Base-by-base conservation (phyloP, 208 protist genomes). In the Wallacemonas rigidus region DNA sequence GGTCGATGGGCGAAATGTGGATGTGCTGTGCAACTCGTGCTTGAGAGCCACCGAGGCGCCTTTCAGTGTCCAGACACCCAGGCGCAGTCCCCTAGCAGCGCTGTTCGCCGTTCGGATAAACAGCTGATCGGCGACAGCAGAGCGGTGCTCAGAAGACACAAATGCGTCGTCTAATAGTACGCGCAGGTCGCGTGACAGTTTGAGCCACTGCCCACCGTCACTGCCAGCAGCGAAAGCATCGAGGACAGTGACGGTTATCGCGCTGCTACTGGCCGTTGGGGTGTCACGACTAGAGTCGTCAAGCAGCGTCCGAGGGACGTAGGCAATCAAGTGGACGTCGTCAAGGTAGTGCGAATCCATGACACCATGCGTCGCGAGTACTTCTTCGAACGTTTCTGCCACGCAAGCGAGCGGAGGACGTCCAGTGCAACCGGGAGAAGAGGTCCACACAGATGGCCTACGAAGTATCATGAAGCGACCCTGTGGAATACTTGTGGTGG, bases 271-370 rank as follows among this genome's bases (percentile, higher is more conserved):
- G 9, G 72, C 72, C n/a, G 62, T 38, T 14, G 71, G 36, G 6
- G 63, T 51, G 4, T 56, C 2, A 17, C 14, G 41, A 47, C 5
- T 17, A n/a, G 15, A 72, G 1, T 15, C 55, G 50, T 3, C 6
- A 14, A 47, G 58, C 57, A 56, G 65, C 38, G 45, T n/a, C 58
- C 72, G 35, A 15, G 83, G 83, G 5, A 91, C 43, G 65, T 82
- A 91, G 0, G 85, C 79, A 48, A 91, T 76, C 57, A 91, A 38
- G 69, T 91, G 79, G 7, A 64, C 12, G 2, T 73, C 79, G 62
- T 91, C 87, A 53, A 91, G 79, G 15, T 80, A 43, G 73, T 91
- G 81, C 5, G 80, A 60, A 44, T 91, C 87, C 36, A 41, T 53
- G n/a, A 65, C 7, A 9, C 41, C 41, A 41, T 53, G 5, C 11